These are phyloP conservation scores for Elaeagnus macrophylla DNA, from an alignment of 306 rosid species.

Conservation along the genomic window DNA sequence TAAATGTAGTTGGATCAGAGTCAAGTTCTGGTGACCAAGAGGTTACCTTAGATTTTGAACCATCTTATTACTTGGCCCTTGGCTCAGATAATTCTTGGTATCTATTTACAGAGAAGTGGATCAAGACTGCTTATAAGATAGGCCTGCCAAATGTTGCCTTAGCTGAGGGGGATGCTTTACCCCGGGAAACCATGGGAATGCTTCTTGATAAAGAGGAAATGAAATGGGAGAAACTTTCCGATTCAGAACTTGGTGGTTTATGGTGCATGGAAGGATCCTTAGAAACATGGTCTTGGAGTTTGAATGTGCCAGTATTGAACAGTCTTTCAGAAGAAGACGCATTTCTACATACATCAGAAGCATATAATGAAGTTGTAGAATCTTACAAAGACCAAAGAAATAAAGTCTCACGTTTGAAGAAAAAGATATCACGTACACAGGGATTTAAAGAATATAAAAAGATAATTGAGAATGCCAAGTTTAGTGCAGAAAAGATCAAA, in stretches of 20 bases:
- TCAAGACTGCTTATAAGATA: slow-evolving; percentile 59
- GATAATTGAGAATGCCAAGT: slow-evolving; percentile 48
- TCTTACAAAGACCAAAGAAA: slow-evolving; percentile 76
- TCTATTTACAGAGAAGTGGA: slow-evolving; percentile 83
- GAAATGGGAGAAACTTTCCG: slow-evolving; percentile 87
- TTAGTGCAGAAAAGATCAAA: slow-evolving; percentile 70
- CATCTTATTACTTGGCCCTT: slow-evolving; percentile 83
- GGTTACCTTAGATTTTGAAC: slow-evolving; percentile 26
- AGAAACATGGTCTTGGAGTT: slow-evolving; percentile 98
- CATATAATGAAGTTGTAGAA: slow-evolving; percentile 43
- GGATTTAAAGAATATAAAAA: slow-evolving; percentile 81
- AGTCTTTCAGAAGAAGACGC: slow-evolving; percentile 79
- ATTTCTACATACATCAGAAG: slow-evolving; percentile 49
- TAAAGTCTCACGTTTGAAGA: slow-evolving; percentile 82
- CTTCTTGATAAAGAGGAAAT: slow-evolving; percentile 73
- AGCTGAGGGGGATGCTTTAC: slow-evolving; percentile 67
- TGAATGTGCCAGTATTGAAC: slow-evolving; percentile 86
- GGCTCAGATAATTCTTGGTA: slow-evolving; percentile 97
- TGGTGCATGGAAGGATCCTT: slow-evolving; percentile 87
- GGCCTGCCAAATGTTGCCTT: slow-evolving; percentile 78
- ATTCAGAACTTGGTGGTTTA: slow-evolving; percentile 65
- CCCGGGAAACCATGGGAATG: slow-evolving; percentile 74
- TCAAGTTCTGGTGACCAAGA: slow-evolving; percentile 26
- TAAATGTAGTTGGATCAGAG: slow-evolving; percentile 28
- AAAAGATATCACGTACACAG: slow-evolving; percentile 60